These are phyloP conservation scores for Prunus kanzakura DNA, from an alignment of 306 rosid genomes.

Conservation along the genomic window DNA sequence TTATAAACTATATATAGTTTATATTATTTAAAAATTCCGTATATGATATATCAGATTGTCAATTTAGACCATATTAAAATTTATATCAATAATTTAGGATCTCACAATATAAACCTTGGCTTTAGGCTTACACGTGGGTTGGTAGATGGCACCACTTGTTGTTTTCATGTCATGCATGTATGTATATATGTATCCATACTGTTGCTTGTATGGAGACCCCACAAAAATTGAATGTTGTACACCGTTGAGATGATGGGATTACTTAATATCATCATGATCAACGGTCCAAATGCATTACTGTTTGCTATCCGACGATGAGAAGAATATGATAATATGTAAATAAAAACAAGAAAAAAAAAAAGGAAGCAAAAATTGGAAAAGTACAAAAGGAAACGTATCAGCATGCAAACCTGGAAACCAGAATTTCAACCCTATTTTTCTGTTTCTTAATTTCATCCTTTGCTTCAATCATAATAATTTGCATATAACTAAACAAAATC, in stretches of 20 bases:
- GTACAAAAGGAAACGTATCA: conserved; percentile 3
- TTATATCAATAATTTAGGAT: too few species aligned
- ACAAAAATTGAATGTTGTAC: neutral
- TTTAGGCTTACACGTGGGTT: conserved; percentile 5
- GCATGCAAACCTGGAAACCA: neutral
- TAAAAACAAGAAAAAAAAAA: neutral
- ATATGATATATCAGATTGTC: neutral
- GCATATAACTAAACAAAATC: neutral
- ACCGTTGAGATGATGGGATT: neutral
- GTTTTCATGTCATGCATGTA: conserved; percentile 1
- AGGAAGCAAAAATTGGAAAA: neutral
- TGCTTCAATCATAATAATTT: neutral
- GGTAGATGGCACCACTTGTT: conserved; percentile 26
- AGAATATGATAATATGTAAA: neutral
- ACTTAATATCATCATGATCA: neutral
- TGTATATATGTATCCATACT: neutral
- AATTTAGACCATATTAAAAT: neutral
- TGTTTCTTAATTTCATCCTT: neutral
- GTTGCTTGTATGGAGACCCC: neutral
- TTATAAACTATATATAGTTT: neutral
- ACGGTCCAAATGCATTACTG: neutral
- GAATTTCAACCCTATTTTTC: neutral
- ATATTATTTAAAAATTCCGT: neutral
- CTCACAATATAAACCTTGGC: too few species aligned
- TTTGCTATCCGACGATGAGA: neutral